Conservation (phyloP, 345 rosid genomes). For the Populus tremula region DNA sequence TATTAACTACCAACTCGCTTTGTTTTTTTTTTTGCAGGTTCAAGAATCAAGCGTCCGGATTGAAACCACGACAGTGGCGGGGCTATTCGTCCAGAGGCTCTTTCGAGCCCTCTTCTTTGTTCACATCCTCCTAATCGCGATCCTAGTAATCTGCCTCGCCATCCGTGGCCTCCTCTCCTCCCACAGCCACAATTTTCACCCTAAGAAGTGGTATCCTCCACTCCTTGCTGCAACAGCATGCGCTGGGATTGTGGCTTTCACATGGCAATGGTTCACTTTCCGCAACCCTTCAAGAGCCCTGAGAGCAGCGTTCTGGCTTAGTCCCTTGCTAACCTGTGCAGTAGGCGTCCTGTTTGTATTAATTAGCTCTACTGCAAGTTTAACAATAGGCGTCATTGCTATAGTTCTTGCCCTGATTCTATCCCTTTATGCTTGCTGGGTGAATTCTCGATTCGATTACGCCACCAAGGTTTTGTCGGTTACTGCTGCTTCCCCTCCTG, state of each 20-base stretch:
- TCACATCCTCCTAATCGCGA: constrained; percentile 48
- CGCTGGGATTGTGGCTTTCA: constrained; percentile 48
- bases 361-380: constrained; percentile 46
- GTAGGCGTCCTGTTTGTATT: constrained; percentile 54
- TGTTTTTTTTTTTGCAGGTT: constrained; percentile 32
- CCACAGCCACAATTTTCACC: constrained; percentile 50
- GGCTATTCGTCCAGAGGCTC: constrained; percentile 40
- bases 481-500: constrained; percentile 51
- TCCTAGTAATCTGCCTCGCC: constrained; percentile 53
- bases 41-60: constrained; percentile 37
- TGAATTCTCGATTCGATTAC: constrained; percentile 52
- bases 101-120: constrained; percentile 55
- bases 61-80: constrained; percentile 33
- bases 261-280: constrained; percentile 51
- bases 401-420: constrained; percentile 44
- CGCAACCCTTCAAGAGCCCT: constrained; percentile 48
- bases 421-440: constrained; percentile 75
- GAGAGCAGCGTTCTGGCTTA: constrained; percentile 62
- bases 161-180: constrained; percentile 56
- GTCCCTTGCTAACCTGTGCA: constrained; percentile 58
- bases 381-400: constrained; percentile 44
- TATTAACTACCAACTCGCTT: neutral
- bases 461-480: constrained; percentile 47
- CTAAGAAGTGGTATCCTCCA: constrained; percentile 75
- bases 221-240: constrained; percentile 53